These are phyloP conservation scores for Naganishia onofrii DNA, from an alignment of 768 basidiomycete species.

Conservation along the genomic window DNA sequence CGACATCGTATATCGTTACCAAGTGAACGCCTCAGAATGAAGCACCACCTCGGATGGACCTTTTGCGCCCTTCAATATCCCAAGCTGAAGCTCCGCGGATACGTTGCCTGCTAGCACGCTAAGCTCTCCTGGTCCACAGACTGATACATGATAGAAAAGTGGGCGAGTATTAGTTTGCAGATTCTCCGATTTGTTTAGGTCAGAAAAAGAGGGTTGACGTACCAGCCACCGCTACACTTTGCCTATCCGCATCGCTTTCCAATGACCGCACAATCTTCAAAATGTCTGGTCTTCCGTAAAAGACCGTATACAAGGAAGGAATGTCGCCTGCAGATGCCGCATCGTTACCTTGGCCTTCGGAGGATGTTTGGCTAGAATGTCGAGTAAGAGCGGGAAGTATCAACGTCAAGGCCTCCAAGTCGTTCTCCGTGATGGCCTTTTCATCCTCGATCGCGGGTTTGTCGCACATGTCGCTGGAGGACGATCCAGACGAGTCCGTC, in stretches of 20 bases:
- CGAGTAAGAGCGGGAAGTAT: not conserved
- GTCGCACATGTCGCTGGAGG: not conserved
- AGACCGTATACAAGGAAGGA: not conserved
- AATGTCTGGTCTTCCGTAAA: not conserved
- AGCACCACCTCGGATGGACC: constrained; percentile 4
- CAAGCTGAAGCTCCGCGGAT: not conserved
- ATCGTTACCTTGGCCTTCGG: not conserved
- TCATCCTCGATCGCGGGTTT: not conserved
- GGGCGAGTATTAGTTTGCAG: too few species aligned
- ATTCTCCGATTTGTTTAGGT: too few species aligned
- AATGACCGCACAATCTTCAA: constrained; percentile 1
- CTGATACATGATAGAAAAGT: not conserved
- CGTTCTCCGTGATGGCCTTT: not conserved
- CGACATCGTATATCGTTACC: not conserved
- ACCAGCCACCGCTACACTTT: constrained; percentile 22
- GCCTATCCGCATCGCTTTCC: not conserved
- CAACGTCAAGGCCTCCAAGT: not conserved
- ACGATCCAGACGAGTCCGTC: not conserved
- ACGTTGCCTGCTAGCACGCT: constrained; percentile 8
- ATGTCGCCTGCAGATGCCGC: not conserved
- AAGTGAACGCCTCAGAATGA: constrained; percentile 19
- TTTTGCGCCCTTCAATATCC: constrained; percentile 1
- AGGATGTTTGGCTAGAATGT: not conserved
- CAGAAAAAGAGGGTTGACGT: not conserved
- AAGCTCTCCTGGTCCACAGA: constrained; percentile 18